phyloP scores from a whole-genome alignment of 2,329 filamentous ascomycete genomes.

The Diaporthe sp. region DNA sequence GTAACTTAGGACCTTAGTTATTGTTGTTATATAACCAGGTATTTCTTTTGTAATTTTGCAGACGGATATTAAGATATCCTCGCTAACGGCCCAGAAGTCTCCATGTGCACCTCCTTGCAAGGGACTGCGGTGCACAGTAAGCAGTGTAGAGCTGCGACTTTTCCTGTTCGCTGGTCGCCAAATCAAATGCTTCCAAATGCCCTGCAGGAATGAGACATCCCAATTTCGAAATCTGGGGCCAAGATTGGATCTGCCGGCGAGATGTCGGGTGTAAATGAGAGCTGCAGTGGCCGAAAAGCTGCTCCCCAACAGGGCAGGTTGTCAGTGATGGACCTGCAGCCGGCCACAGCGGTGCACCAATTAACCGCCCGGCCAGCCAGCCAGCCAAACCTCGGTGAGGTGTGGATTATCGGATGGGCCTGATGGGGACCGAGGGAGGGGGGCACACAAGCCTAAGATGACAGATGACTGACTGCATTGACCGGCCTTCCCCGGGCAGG shows the following conservation, averaged over 20 bases:
- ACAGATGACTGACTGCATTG: background rate
- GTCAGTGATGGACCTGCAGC: conserved; percentile 9
- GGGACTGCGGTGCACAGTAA: background rate
- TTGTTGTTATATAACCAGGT: no score
- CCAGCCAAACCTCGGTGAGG: background rate
- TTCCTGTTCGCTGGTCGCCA: background rate
- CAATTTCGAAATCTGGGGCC: conserved; percentile 11
- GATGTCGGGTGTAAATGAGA: conserved; percentile 7
- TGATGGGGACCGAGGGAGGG: background rate
- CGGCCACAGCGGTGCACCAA: background rate
- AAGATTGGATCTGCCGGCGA: conserved; percentile 7
- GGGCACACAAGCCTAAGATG: background rate
- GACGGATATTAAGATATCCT: no score
- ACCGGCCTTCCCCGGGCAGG: background rate
- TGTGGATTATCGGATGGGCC: conserved; percentile 10
- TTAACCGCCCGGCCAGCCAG: background rate
- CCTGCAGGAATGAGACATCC: background rate
- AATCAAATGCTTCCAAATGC: background rate
- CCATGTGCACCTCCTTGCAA: background rate
- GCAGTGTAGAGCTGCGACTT: background rate
- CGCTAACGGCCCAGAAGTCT: background rate
- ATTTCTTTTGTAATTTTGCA: no score
- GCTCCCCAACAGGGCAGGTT: no score
- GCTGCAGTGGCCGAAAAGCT: background rate
- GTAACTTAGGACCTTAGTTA: background rate